These are phyloP conservation scores for Potentilla sterilis DNA, from an alignment of 306 rosid genomes.

Conservation along the genomic window DNA sequence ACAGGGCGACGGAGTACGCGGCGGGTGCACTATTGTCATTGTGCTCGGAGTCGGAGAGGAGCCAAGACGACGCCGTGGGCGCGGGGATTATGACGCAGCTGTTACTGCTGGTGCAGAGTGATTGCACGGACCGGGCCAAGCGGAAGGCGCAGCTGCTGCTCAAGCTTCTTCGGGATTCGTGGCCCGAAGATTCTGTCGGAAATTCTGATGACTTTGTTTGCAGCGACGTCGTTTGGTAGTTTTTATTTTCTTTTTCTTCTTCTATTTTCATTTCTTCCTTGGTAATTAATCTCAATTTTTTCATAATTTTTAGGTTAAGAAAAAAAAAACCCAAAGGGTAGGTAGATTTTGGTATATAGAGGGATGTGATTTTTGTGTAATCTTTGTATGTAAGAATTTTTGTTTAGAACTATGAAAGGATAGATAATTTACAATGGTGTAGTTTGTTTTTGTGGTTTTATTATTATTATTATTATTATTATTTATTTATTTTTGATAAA, in stretches of 20 bases:
- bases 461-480: no score
- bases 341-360: slow-evolving; percentile 45
- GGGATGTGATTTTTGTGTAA: slow-evolving; percentile 47
- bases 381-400: slow-evolving; percentile 51
- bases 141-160: slow-evolving; percentile 85
- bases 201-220: slow-evolving; percentile 81
- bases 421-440: slow-evolving; percentile 22
- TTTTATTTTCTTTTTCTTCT: slow-evolving; percentile 24
- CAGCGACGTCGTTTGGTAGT: slow-evolving; percentile 54
- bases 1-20: slow-evolving; percentile 87
- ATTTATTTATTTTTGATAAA: not conserved
- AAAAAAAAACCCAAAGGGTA: not conserved
- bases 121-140: slow-evolving; percentile 88
- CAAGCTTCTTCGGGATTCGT: slow-evolving; percentile 97
- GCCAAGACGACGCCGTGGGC: slow-evolving; percentile 70
- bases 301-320: slow-evolving; percentile 17
- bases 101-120: slow-evolving; percentile 78
- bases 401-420: slow-evolving; percentile 18
- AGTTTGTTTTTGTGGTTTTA: not conserved
- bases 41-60: slow-evolving; percentile 65
- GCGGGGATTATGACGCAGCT: slow-evolving; percentile 82
- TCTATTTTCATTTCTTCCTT: not conserved
- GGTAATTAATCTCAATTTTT: slow-evolving; percentile 36
- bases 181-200: slow-evolving; percentile 82
- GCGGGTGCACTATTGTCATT: slow-evolving; percentile 80